phyloP scores from a whole-genome alignment of 495 filamentous ascomycete species.

The Penicillium verhagenii region DNA sequence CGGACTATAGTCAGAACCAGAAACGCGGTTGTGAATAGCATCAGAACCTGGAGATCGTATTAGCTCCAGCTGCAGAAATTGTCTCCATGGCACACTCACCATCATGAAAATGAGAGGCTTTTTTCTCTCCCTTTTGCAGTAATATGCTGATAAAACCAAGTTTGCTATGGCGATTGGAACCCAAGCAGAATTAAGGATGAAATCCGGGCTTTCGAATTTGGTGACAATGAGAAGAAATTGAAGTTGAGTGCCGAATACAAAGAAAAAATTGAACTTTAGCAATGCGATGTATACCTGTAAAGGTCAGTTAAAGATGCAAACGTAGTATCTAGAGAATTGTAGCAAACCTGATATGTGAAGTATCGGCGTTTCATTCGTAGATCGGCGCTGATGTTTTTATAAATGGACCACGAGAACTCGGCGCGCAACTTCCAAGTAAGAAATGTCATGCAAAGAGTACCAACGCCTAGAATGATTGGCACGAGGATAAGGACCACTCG shows the following conservation, averaged over 20 bases:
- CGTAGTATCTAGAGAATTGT: background rate
- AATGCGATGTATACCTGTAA: conserved; percentile 20
- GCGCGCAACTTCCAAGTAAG: conserved; percentile 1
- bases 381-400: conserved; percentile 13
- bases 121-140: conserved; percentile 16
- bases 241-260: conserved; percentile 22
- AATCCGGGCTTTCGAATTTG: conserved; percentile 5
- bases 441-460: background rate
- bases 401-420: conserved; percentile 13
- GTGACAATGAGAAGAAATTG: conserved; percentile 16
- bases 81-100: no score
- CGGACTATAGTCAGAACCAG: background rate
- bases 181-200: conserved; percentile 13
- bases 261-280: conserved; percentile 24
- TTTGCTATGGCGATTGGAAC: conserved; percentile 14
- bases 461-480: background rate
- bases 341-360: background rate
- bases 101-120: conserved; percentile 14
- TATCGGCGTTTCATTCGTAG: conserved; percentile 5
- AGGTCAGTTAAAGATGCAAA: background rate
- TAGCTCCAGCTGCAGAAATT: no score
- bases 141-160: conserved; percentile 10
- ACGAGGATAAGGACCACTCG: background rate
- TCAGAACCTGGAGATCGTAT: background rate
- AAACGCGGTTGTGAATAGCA: background rate